phyloP scores from a whole-genome alignment of 1,284 basidiomycete genomes.

The Sporisorium graminicola region DNA sequence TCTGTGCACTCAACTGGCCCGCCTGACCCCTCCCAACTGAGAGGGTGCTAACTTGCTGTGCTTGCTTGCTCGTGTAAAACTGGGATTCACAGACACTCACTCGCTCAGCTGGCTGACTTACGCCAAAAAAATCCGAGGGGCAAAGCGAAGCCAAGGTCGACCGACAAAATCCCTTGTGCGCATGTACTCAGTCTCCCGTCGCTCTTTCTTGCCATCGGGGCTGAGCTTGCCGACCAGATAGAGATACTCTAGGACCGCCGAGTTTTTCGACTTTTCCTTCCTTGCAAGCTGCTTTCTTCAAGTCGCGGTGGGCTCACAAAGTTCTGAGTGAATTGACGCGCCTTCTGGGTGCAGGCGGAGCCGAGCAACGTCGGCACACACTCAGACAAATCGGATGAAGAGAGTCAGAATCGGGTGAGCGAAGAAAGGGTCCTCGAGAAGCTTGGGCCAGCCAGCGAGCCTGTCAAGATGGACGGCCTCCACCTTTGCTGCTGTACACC shows the following conservation, averaged over 20 bases:
- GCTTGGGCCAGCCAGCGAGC: constrained; percentile 9
- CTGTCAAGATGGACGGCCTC: constrained; percentile 7
- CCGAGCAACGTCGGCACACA: constrained; percentile 3
- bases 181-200: background rate
- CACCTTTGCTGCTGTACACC: background rate
- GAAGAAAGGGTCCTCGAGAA: constrained; percentile 18
- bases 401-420: background rate
- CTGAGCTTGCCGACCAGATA: background rate
- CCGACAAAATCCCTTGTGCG: background rate
- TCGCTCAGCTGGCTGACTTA: no score
- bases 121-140: background rate
- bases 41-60: background rate
- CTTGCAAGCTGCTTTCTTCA: background rate
- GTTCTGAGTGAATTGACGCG: no score
- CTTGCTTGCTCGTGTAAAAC: background rate
- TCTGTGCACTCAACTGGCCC: background rate
- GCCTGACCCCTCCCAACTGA: constrained; percentile 8
- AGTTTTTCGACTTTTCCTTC: no score
- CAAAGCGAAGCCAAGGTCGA: constrained; percentile 7
- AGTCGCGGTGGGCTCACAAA: background rate
- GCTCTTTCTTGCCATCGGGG: background rate
- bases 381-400: constrained; percentile 5
- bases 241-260: no score
- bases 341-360: constrained; percentile 6
- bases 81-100: no score